Conservation (phyloP, 2,329 filamentous ascomycete species). For the Pseudomassariella vexata region DNA sequence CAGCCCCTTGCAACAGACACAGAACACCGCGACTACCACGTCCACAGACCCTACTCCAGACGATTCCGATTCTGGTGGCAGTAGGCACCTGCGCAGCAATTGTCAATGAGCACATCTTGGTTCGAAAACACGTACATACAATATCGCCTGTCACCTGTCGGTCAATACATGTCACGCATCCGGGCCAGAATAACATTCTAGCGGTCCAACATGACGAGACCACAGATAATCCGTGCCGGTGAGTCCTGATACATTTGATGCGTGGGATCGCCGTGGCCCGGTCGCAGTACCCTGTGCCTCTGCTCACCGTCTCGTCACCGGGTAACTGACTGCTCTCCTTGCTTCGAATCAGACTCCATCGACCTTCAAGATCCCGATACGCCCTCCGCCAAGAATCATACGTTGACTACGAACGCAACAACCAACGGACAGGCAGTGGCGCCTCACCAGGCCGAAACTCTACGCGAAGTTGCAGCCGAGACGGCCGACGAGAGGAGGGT, state of each 20-base stretch:
- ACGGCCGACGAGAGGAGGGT: slow-evolving; percentile 63
- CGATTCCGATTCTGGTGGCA: no score
- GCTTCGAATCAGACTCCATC: slow-evolving; percentile 67
- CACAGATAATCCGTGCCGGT: slow-evolving; percentile 56
- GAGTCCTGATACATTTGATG: slow-evolving; percentile 24
- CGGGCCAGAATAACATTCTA: slow-evolving; percentile 15
- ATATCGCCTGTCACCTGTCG: no score
- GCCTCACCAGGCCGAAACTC: slow-evolving; percentile 78
- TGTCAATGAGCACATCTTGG: no score
- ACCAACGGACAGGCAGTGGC: slow-evolving; percentile 45
- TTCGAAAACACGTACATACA: no score
- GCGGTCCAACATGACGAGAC: slow-evolving; percentile 48
- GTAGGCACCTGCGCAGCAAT: no score
- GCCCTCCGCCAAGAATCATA: slow-evolving; percentile 81
- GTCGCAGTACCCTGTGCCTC: neutral
- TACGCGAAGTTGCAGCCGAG: slow-evolving; percentile 76
- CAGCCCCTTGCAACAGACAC: no score
- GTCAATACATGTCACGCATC: slow-evolving; percentile 22
- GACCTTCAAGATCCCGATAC: slow-evolving; percentile 82
- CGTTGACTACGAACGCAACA: slow-evolving; percentile 36
- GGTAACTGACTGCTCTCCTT: slow-evolving; percentile 21
- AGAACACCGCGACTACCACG: no score
- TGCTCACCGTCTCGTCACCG: neutral
- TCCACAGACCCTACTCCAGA: no score
- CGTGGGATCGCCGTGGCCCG: slow-evolving; percentile 1